Conservation (phyloP, 2,329 filamentous ascomycete genomes). For the Hypoxylon sp. region DNA sequence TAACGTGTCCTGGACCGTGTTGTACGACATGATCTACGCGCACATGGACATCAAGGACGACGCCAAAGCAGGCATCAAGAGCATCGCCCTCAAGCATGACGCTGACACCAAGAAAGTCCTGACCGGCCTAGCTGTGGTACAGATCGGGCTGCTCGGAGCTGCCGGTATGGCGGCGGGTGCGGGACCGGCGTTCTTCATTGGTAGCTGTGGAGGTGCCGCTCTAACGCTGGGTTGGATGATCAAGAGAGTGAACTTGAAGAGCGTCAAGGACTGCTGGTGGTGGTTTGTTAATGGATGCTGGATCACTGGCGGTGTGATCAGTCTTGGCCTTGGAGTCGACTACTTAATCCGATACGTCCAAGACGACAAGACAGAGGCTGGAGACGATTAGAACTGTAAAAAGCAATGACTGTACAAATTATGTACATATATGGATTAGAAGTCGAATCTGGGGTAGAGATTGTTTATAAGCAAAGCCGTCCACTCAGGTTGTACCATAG, state of each 20-base stretch:
- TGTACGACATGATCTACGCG: conserved; percentile 95
- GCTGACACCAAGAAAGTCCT: conserved; percentile 83
- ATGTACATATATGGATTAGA: conserved; percentile 9
- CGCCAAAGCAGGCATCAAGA: conserved; percentile 88
- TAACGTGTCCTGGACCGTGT: conserved; percentile 87
- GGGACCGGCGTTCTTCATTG: conserved; percentile 77
- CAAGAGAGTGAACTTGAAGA: conserved; percentile 74
- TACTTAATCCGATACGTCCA: conserved; percentile 68
- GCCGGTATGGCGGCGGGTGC: conserved; percentile 78
- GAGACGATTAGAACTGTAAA: conserved; percentile 14
- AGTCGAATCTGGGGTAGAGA: conserved; percentile 4
- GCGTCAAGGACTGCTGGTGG: conserved; percentile 79
- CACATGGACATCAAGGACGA: conserved; percentile 94
- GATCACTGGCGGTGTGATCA: conserved; percentile 76
- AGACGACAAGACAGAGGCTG: conserved; percentile 46
- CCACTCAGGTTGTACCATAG: background rate
- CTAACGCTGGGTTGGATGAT: conserved; percentile 77
- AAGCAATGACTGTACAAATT: conserved; percentile 6
- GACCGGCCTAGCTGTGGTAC: conserved; percentile 76
- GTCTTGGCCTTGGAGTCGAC: conserved; percentile 70
- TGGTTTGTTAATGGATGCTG: conserved; percentile 81
- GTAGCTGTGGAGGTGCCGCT: conserved; percentile 75
- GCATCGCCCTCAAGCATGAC: conserved; percentile 85
- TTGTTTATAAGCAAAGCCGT: background rate
- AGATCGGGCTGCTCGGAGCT: conserved; percentile 77